Base-by-base conservation (phyloP, 108 stramenopile species). In the Thalassiosira profunda region DNA sequence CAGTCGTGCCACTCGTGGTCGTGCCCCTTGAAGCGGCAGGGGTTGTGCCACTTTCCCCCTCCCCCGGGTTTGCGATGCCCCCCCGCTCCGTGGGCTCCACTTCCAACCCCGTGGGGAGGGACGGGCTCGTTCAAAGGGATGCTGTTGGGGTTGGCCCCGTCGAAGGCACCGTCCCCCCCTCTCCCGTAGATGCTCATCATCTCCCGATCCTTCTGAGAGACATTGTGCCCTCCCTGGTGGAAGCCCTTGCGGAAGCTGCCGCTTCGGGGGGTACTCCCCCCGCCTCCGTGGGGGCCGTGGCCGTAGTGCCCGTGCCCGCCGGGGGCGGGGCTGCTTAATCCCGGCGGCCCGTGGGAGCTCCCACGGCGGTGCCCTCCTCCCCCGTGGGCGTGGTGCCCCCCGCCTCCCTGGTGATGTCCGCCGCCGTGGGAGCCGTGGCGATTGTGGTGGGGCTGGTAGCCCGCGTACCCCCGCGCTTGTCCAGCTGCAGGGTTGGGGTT, bases 1-100 rank as follows among this genome's bases (percentile, higher is more conserved):
- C 73, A 74, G 36, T 74, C 63, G 33, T 63, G 64, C 73, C 73
- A 74, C 31, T 74, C 73, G 47, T 74, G 73, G 43, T 74, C 73
- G 28, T 74, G 73, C 36, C 73, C 73, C 1, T 47, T 33, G 35
- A 74, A 74, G 41, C 73, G 35, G 26, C 73, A 74, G 5, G 73
- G 73, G 38, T 74, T 74, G 41, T 51, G 44, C 38, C 66, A 65
- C 36, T 74, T 74, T 10, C 65, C 53, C 40, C 55, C 41, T 36
- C 3, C 10, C 23, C 0, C 21, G 43, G n/a, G 4, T 9, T 0
- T 3, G 33, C 23, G 36, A 34, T 29, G n/a, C n/a, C n/a, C n/a
- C n/a, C n/a, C n/a, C n/a, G 21, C 4, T 29, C 31, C 2, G 28
- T 34, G 55, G 7, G 8, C 10, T 34, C 23, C 15, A 9, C 1